Conservation (phyloP, 2,329 filamentous ascomycete species). For the Pseudogymnoascus sp. region DNA sequence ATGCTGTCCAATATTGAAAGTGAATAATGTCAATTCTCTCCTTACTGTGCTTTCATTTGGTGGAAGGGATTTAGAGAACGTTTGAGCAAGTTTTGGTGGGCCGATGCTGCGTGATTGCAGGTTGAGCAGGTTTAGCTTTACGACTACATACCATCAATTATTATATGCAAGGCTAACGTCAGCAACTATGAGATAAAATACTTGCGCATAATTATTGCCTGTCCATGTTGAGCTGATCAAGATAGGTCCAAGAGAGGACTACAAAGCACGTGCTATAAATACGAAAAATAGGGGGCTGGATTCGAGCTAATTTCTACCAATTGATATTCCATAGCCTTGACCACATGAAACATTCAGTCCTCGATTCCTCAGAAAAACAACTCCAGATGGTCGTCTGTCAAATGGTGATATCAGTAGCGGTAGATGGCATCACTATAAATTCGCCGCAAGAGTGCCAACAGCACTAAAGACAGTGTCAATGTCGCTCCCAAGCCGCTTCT, state of each 20-base stretch:
- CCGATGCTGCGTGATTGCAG: not conserved
- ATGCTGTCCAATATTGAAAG: not conserved
- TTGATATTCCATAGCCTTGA: not conserved
- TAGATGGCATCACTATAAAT: not conserved
- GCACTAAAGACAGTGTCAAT: slow-evolving; percentile 30
- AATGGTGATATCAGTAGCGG: not conserved
- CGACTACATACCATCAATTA: not conserved
- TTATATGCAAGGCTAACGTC: not conserved
- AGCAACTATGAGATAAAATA: not conserved
- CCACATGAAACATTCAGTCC: not conserved
- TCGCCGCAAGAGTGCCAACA: slow-evolving; percentile 2
- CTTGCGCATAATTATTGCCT: not conserved
- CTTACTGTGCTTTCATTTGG: not conserved
- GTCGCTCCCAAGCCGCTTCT: slow-evolving; percentile 50
- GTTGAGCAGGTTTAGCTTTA: not conserved
- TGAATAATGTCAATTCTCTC: not conserved
- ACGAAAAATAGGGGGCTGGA: not conserved
- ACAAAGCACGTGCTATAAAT: not conserved
- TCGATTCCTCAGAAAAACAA: not conserved
- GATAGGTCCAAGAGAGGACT: not conserved
- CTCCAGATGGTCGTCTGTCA: not conserved
- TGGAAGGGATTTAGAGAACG: not conserved
- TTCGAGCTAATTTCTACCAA: not conserved
- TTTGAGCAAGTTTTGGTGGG: not conserved
- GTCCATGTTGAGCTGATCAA: not conserved